phyloP scores from a whole-genome alignment of 2,329 filamentous ascomycete species.

The Sporothrix humicola region DNA sequence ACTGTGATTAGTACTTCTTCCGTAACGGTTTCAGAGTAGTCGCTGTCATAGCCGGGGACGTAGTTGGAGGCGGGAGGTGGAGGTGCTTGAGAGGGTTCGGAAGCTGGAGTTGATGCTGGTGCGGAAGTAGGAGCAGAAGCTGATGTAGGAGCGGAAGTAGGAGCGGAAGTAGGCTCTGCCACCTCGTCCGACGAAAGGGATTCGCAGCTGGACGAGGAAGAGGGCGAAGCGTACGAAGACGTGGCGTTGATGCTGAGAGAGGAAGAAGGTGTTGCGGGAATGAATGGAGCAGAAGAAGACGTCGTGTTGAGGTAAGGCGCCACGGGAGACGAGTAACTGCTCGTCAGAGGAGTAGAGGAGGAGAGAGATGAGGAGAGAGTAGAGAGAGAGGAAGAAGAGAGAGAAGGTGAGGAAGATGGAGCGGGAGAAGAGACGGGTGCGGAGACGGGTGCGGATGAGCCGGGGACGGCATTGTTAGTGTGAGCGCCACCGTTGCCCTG shows the following conservation, averaged over 20 bases:
- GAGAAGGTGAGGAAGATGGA: background rate
- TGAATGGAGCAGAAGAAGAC: background rate
- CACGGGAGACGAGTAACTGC: conserved; percentile 1
- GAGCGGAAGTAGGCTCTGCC: background rate
- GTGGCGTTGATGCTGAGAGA: conserved; percentile 17
- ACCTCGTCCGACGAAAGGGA: background rate
- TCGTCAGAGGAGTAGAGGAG: background rate
- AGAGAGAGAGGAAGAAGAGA: background rate
- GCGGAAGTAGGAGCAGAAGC: background rate
- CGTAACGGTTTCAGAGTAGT: conserved; percentile 19
- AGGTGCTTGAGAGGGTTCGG: background rate
- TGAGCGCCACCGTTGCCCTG: conserved; percentile 1
- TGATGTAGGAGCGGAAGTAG: background rate
- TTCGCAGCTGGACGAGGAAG: background rate
- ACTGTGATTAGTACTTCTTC: conserved; percentile 35
- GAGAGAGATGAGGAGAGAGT: conserved; percentile 10
- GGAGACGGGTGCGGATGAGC: background rate
- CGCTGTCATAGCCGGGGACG: conserved; percentile 10
- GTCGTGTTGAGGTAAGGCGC: background rate
- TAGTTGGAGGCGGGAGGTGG: background rate
- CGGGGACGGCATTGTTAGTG: conserved; percentile 23
- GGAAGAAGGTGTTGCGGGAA: background rate
- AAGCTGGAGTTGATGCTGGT: background rate
- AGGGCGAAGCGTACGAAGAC: conserved; percentile 1
- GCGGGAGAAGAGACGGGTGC: background rate